Evolutionary conservation across 768 basidiomycete species (phyloP).

Genomic region (Boletus reticulatus): DNA sequence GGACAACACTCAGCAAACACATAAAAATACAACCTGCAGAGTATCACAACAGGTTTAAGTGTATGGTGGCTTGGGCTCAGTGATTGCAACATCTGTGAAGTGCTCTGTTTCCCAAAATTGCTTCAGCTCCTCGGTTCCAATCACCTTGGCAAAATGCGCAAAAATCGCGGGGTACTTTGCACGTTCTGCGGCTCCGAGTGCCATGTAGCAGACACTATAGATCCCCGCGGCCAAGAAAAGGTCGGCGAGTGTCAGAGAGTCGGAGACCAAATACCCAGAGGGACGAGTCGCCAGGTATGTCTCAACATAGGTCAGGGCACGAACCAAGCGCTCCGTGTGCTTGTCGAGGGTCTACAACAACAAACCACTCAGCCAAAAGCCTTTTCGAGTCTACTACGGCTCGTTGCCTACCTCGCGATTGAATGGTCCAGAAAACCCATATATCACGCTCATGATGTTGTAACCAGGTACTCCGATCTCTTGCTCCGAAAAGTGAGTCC

Average conservation of each 20-base stretch:
- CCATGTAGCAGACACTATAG: not conserved
- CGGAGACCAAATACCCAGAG: slow-evolving; percentile 14
- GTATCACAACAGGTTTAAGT: no score
- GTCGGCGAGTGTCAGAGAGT: slow-evolving; percentile 18
- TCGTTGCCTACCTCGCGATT: slow-evolving; percentile 7
- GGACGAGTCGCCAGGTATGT: slow-evolving; percentile 2
- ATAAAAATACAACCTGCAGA: no score
- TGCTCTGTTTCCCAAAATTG: slow-evolving; percentile 5
- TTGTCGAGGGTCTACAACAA: not conserved
- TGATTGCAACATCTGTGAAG: slow-evolving; percentile 3
- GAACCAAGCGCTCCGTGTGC: not conserved
- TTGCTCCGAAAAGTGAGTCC: slow-evolving; percentile 18
- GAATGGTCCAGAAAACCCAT: not conserved
- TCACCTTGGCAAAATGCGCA: slow-evolving; percentile 16
- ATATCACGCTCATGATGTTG: not conserved
- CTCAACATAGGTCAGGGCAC: slow-evolving; percentile 12
- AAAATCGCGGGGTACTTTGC: slow-evolving; percentile 9
- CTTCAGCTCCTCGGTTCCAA: slow-evolving; percentile 9
- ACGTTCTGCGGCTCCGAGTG: slow-evolving; percentile 12
- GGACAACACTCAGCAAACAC: no score
- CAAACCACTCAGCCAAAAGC: no score
- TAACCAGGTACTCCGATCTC: slow-evolving; percentile 2
- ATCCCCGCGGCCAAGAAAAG: slow-evolving; percentile 4
- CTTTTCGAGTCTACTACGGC: no score
- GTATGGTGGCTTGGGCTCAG: no score